Evolutionary conservation across 805 yeast genomes (phyloP).

Genomic region (Lipomyces chichibuensis): DNA sequence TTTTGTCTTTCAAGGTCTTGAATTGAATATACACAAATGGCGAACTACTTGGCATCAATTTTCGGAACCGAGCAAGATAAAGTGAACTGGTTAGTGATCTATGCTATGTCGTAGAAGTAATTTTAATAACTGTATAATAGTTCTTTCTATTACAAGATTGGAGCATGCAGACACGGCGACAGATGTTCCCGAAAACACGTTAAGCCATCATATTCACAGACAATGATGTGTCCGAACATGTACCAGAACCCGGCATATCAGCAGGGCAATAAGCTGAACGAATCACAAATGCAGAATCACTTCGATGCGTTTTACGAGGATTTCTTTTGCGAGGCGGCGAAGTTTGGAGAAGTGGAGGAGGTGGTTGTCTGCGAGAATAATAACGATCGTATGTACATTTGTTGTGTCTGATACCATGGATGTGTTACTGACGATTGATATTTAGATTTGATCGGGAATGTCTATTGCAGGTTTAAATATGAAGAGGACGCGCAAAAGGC

Average conservation of each 20-base stretch:
- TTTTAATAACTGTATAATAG: slow-evolving; percentile 14
- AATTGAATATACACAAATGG: slow-evolving; percentile 36
- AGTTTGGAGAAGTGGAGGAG: slow-evolving; percentile 57
- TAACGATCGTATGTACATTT: slow-evolving; percentile 54
- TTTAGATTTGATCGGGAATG: slow-evolving; percentile 74
- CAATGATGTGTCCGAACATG: slow-evolving; percentile 66
- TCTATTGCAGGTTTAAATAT: slow-evolving; percentile 64
- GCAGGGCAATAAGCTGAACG: slow-evolving; percentile 39
- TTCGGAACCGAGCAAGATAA: slow-evolving; percentile 47
- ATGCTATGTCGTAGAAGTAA: not conserved
- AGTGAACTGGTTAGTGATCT: slow-evolving; percentile 43
- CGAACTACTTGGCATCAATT: slow-evolving; percentile 44
- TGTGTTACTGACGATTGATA: not conserved
- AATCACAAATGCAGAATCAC: slow-evolving; percentile 49
- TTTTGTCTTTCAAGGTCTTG: not conserved
- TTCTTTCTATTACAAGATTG: slow-evolving; percentile 74
- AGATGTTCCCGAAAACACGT: slow-evolving; percentile 74
- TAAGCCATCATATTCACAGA: slow-evolving; percentile 65
- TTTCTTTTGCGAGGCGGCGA: slow-evolving; percentile 62
- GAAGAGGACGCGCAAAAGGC: slow-evolving; percentile 65
- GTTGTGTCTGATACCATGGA: not conserved
- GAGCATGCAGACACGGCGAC: slow-evolving; percentile 93
- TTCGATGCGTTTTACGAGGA: slow-evolving; percentile 73
- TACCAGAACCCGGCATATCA: slow-evolving; percentile 62
- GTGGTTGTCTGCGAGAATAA: slow-evolving; percentile 81